Evolutionary conservation across 345 rosid species (phyloP).

Genomic region (Eucalyptus dawsonii): DNA sequence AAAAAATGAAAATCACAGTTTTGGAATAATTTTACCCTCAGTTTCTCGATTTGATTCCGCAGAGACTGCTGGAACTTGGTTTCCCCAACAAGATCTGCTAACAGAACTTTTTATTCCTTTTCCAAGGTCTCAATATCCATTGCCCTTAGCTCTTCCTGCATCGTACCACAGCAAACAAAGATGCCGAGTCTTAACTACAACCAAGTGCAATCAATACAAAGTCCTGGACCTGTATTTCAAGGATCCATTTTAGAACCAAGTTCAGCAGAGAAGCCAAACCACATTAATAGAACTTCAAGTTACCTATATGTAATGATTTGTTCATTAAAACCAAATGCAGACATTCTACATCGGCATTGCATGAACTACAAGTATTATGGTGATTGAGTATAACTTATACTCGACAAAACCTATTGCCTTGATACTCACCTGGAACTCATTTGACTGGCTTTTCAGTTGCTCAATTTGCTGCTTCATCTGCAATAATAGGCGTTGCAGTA

Average conservation of each 20-base stretch:
- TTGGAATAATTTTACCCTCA: conserved; percentile 25
- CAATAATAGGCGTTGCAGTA: neutral
- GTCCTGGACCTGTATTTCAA: neutral
- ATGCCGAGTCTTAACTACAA: neutral
- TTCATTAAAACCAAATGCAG: neutral
- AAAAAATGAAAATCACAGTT: neutral
- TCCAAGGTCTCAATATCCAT: conserved; percentile 35
- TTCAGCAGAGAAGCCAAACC: neutral
- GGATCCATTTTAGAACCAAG: neutral
- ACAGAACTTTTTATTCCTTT: conserved; percentile 38
- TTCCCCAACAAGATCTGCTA: conserved; percentile 51
- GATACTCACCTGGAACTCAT: conserved; percentile 35
- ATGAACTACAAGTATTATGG: neutral
- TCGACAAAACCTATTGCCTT: neutral
- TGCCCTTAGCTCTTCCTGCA: conserved; percentile 48
- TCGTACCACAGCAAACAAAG: neutral
- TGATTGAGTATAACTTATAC: neutral
- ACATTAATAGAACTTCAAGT: neutral
- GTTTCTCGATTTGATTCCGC: conserved; percentile 32
- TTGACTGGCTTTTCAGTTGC: conserved; percentile 29
- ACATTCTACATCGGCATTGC: neutral
- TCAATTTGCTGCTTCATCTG: conserved; percentile 47
- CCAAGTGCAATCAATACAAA: neutral
- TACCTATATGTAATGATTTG: neutral
- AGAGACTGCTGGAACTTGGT: conserved; percentile 35